A percentile compares a stretch with the other conserved stretches of the same genome.
Evolutionary conservation across 306 rosid genomes (phyloP).

Genomic region (Begonia peltatifolia): DNA sequence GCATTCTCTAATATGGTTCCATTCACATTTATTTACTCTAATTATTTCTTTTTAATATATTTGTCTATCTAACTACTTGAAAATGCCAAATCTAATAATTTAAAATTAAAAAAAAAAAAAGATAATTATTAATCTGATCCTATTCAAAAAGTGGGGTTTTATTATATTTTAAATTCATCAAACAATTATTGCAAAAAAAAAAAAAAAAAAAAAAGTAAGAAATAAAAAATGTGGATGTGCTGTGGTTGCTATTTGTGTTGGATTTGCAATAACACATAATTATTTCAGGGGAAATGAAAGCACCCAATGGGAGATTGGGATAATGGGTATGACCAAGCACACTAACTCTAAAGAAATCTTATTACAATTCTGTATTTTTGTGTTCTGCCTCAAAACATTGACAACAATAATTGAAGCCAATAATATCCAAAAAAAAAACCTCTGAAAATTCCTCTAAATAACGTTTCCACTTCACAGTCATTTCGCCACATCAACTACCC

Average conservation of each 20-base stretch:
- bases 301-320: neutral
- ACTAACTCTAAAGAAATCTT: constrained; percentile 10
- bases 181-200: neutral
- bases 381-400: neutral
- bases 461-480: constrained; percentile 1
- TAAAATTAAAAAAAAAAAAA: too few relatives aligned
- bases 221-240: neutral
- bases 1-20: too few relatives aligned
- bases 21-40: too few relatives aligned
- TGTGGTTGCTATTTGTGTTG: constrained; percentile 10
- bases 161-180: neutral
- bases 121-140: too few relatives aligned
- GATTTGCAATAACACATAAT: constrained; percentile 8
- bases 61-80: too few relatives aligned
- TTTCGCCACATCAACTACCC: constrained; percentile 2
- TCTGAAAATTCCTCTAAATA: neutral
- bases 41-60: too few relatives aligned
- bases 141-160: neutral
- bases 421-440: neutral
- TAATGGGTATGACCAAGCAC: constrained; percentile 13
- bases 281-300: neutral
- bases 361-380: too few relatives aligned
- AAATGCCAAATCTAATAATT: too few relatives aligned
- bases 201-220: neutral
- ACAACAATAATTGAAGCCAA: neutral